These are phyloP conservation scores for Fonsecaea pedrosoi DNA, from an alignment of 2,329 filamentous ascomycete genomes.

Conservation along the genomic window DNA sequence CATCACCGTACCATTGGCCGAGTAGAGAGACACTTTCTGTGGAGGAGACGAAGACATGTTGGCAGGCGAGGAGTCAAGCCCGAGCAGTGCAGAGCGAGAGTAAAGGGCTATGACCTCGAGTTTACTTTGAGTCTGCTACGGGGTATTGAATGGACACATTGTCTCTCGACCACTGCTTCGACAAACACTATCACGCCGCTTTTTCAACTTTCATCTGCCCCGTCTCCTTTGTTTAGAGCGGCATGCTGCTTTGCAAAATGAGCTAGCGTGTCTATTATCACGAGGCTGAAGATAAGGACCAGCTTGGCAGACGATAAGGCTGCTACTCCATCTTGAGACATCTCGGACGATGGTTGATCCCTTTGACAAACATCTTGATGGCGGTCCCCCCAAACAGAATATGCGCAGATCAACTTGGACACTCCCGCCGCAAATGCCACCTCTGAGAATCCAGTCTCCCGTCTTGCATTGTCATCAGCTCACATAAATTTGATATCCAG, in stretches of 20 bases:
- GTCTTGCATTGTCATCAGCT: background rate
- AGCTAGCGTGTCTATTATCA: background rate
- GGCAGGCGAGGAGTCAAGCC: background rate
- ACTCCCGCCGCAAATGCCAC: background rate
- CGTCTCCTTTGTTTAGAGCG: background rate
- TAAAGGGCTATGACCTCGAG: background rate
- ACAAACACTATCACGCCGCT: background rate
- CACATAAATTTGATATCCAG: background rate
- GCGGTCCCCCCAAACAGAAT: background rate
- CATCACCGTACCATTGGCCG: conserved; percentile 49
- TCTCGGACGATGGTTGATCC: no score
- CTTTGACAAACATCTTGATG: background rate
- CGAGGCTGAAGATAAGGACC: conserved; percentile 12
- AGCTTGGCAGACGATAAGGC: conserved; percentile 16
- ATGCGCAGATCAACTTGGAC: background rate
- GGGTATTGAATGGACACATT: background rate
- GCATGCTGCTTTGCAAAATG: background rate
- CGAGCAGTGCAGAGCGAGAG: background rate
- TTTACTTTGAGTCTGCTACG: background rate
- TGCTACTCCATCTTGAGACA: background rate
- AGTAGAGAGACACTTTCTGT: conserved; percentile 54
- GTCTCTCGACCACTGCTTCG: background rate
- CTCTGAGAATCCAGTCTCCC: background rate
- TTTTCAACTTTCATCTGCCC: background rate
- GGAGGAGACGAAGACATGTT: conserved; percentile 18